These are phyloP conservation scores for Pythium angustatum DNA, from an alignment of 352 stramenopile species.

Conservation along the genomic window DNA sequence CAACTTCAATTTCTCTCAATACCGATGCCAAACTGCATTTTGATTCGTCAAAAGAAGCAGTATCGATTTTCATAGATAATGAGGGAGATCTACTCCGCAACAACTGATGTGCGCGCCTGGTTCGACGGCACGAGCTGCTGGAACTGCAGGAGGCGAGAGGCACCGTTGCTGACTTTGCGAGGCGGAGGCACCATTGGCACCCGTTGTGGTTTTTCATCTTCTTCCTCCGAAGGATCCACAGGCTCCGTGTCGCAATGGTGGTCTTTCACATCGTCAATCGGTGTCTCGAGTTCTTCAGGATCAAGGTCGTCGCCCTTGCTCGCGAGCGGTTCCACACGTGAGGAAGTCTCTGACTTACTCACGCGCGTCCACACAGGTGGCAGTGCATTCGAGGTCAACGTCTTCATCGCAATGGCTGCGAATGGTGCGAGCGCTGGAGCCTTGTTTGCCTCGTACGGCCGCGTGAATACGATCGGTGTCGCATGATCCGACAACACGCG, in stretches of 20 bases:
- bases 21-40: conserved; percentile 13
- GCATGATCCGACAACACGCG: conserved; percentile 12
- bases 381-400: not conserved
- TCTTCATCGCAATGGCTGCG: conserved; percentile 3
- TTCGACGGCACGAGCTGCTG: conserved; percentile 60
- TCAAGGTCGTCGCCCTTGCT: conserved; percentile 1
- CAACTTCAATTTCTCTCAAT: conserved; percentile 31
- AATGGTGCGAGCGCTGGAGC: conserved; percentile 15
- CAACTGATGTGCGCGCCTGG: conserved; percentile 22
- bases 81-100: not conserved
- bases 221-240: not conserved
- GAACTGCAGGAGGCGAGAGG: conserved; percentile 48
- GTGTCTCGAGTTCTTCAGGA: conserved; percentile 7
- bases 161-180: conserved; percentile 27
- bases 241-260: not conserved
- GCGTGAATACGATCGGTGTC: not conserved
- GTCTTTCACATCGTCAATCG: not conserved
- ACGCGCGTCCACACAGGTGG: conserved; percentile 17
- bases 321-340: not conserved
- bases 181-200: conserved; percentile 9
- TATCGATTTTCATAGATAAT: conserved; percentile 26
- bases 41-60: conserved; percentile 11
- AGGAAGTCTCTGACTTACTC: not conserved
- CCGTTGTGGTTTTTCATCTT: conserved; percentile 23
- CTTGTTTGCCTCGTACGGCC: not conserved